phyloP scores from a whole-genome alignment of 306 rosid genomes.

The Leucaena leucocephala region DNA sequence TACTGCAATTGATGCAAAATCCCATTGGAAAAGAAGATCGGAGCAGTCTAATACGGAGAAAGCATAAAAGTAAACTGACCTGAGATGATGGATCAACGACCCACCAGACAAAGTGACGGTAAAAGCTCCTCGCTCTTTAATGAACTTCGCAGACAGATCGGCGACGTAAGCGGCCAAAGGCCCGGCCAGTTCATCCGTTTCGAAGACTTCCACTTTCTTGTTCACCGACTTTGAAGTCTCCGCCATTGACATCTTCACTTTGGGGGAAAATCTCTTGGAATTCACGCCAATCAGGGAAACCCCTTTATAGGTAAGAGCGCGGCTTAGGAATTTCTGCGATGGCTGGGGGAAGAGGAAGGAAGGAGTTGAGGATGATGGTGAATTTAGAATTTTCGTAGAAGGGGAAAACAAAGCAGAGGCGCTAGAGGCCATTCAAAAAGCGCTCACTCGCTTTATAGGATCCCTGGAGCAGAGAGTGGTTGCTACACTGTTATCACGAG shows the following conservation, averaged over 20 bases:
- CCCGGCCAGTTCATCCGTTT: conserved; percentile 60
- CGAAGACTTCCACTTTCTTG: conserved; percentile 63
- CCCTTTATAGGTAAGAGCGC: conserved; percentile 22
- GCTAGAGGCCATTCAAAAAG: conserved; percentile 36
- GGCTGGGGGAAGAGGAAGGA: neutral
- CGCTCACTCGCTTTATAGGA: neutral
- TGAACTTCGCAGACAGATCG: conserved; percentile 71
- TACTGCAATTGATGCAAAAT: neutral
- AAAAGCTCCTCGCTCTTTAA: conserved; percentile 65
- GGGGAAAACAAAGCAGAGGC: neutral
- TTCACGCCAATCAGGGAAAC: conserved; percentile 8
- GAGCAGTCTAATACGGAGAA: neutral
- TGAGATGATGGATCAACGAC: conserved; percentile 64
- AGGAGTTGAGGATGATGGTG: neutral
- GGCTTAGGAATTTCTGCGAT: neutral
- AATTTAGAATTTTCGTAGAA: neutral
- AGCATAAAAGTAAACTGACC: conserved; percentile 35
- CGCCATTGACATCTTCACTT: conserved; percentile 46
- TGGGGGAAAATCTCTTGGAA: neutral
- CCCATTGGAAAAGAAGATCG: neutral
- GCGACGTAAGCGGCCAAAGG: conserved; percentile 82
- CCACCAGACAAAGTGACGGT: conserved; percentile 91
- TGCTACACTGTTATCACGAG: neutral
- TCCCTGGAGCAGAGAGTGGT: too few species aligned
- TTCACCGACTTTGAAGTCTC: conserved; percentile 35